Evolutionary conservation across 805 yeast genomes (phyloP), one percentile per base, ranked within the genome.

Genomic region (Teunomyces atbi): DNA sequence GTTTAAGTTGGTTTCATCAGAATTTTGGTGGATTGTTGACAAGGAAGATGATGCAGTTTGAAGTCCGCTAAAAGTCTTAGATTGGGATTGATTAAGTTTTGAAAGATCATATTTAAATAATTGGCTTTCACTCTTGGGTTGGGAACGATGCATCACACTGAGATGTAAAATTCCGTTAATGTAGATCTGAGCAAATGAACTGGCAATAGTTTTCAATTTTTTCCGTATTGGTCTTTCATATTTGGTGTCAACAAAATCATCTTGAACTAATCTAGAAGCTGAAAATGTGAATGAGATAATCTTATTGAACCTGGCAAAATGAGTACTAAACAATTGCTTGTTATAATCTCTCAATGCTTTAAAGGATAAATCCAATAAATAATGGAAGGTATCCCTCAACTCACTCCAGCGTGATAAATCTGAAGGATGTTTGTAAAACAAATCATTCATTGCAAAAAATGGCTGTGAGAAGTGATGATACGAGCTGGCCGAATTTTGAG

Each of bases 81-180:
- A 37, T 12, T 44, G 21, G 7, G 52, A 41, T 27, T 39, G 33
- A 28, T 45, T 46, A 5, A 48, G 33, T 20, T 35, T 42, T 13
- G 47, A 47, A 21, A 66, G 59, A 42, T 69, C 73, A 27, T 58
- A 55, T 30, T 56, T 61, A 46, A 71, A 66, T 27, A 68, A 53
- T 19, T 64, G 66, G 1, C 57, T 62, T 5, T 55, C 56, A 7
- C 57, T 47, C 19, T 41, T 41, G 2, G 55, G 53, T n/a, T 56
- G 56, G 4, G 60, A 48, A 45, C 65, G 53, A 47, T 68, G 68
- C 64, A 73, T 63, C 27, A 72, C 68, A 39, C 71, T 69, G 44
- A 85, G 68, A 59, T 79, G 85, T n/a, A 86, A 59, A 41, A 77
- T 71, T 6, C 88, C 86, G 57, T 82, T 82, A 46, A 84, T 78